phyloP scores from a whole-genome alignment of 805 yeast genomes.

The Gaillardinia entomophila region DNA sequence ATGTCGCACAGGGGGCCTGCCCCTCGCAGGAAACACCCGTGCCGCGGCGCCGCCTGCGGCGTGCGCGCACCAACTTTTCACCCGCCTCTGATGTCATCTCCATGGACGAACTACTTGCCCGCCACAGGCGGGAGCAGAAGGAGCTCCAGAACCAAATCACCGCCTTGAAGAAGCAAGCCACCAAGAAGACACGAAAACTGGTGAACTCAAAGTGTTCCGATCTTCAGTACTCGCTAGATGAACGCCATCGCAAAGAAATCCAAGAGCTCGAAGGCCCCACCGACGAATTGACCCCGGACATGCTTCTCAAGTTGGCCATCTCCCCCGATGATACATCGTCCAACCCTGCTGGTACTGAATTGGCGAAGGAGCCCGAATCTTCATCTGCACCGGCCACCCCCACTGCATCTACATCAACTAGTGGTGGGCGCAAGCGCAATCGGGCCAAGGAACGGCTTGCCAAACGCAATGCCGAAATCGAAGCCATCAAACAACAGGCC shows the following conservation, averaged over 20 bases:
- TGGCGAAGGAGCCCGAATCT: neutral
- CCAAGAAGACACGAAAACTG: constrained; percentile 70
- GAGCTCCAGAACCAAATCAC: constrained; percentile 66
- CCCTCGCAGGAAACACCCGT: no score
- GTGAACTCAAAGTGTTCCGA: constrained; percentile 54
- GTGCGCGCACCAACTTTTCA: neutral
- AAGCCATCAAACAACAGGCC: constrained; percentile 61
- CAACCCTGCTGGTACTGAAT: neutral
- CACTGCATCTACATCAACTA: no score
- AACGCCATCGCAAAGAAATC: constrained; percentile 52
- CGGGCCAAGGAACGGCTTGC: constrained; percentile 83
- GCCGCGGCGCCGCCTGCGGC: neutral
- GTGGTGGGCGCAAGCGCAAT: constrained; percentile 39
- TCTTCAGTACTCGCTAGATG: constrained; percentile 51
- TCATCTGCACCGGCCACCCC: neutral
- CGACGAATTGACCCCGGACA: constrained; percentile 49
- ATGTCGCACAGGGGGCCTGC: no score
- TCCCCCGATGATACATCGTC: neutral
- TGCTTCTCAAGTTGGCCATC: constrained; percentile 43
- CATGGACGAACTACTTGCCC: constrained; percentile 44
- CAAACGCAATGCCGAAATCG: constrained; percentile 64
- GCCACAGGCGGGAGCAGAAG: constrained; percentile 65
- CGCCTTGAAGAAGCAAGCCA: constrained; percentile 76
- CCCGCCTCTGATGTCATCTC: neutral
- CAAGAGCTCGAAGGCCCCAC: constrained; percentile 8